Evolutionary conservation across 2,329 filamentous ascomycete genomes (phyloP).

Genomic region (Penicillium sp.): DNA sequence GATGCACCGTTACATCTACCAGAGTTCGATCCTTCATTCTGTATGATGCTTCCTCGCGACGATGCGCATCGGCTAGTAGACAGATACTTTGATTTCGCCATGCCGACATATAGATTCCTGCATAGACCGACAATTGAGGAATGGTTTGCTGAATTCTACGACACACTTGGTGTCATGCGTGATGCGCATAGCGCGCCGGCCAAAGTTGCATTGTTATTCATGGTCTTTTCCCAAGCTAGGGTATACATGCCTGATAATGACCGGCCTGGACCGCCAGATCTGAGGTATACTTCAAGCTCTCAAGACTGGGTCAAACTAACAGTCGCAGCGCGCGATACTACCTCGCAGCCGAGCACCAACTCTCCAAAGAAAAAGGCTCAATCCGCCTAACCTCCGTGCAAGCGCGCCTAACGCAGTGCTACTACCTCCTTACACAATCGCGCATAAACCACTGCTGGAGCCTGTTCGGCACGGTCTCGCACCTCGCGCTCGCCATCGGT

Average conservation of each 20-base stretch:
- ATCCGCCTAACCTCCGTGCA: slow-evolving; percentile 48
- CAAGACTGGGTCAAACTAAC: background rate
- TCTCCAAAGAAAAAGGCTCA: slow-evolving; percentile 46
- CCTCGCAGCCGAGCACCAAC: slow-evolving; percentile 36
- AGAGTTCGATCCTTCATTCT: slow-evolving; percentile 50
- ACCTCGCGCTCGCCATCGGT: slow-evolving; percentile 39
- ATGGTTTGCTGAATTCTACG: slow-evolving; percentile 55
- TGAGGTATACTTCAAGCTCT: background rate
- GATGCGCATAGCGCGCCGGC: slow-evolving; percentile 47
- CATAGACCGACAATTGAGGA: slow-evolving; percentile 49
- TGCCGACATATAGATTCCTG: slow-evolving; percentile 53
- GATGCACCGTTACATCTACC: slow-evolving; percentile 51
- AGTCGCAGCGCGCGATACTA: slow-evolving; percentile 6
- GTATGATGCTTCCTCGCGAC: slow-evolving; percentile 44
- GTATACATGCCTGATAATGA: slow-evolving; percentile 13
- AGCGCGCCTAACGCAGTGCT: slow-evolving; percentile 49
- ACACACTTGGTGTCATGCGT: slow-evolving; percentile 41
- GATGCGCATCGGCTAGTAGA: slow-evolving; percentile 38
- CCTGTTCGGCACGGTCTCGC: slow-evolving; percentile 50
- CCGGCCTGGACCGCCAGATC: slow-evolving; percentile 1
- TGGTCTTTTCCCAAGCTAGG: slow-evolving; percentile 9
- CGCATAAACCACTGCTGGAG: slow-evolving; percentile 56
- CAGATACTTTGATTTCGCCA: slow-evolving; percentile 52
- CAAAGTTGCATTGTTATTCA: slow-evolving; percentile 24
- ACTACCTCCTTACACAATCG: slow-evolving; percentile 51